These are phyloP conservation scores for Magnolia officinalis DNA, from an alignment of 164 flowering plant species.

Conservation along the genomic window DNA sequence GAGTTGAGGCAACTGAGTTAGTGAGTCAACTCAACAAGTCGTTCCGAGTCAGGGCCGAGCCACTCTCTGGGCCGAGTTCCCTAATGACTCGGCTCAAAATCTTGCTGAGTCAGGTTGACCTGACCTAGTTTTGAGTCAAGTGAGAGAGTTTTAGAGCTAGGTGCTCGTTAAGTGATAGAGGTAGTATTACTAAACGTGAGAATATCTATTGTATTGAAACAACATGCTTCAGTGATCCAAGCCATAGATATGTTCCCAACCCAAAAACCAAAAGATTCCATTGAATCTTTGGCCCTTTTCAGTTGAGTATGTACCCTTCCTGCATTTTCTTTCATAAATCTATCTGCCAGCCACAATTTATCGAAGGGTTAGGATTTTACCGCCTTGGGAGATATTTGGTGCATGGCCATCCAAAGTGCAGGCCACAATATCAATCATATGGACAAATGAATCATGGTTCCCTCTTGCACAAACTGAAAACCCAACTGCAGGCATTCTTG, in stretches of 20 bases:
- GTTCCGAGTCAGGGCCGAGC: too few relatives aligned
- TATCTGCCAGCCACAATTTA: not conserved
- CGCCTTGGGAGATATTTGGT: not conserved
- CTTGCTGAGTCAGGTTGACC: too few relatives aligned
- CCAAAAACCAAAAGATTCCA: not conserved
- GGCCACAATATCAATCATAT: not conserved
- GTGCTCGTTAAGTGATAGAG: not conserved
- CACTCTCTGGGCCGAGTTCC: too few relatives aligned
- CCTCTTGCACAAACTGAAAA: not conserved
- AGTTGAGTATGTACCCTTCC: not conserved
- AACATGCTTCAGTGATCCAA: not conserved
- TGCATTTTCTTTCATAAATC: not conserved
- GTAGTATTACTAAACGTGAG: not conserved
- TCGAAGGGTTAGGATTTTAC: not conserved
- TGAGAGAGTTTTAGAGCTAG: too few relatives aligned
- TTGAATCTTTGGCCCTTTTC: not conserved
- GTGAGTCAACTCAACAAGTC: too few relatives aligned
- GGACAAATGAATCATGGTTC: not conserved
- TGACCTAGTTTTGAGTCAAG: too few relatives aligned
- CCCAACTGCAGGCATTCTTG: not conserved
- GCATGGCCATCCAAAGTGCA: not conserved
- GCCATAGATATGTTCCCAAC: not conserved
- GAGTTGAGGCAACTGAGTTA: too few relatives aligned
- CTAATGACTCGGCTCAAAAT: too few relatives aligned
- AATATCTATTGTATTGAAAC: not conserved